A percentile compares a stretch with the other conserved stretches of the same genome.
Evolutionary conservation across 1,284 basidiomycete species (phyloP).

Genomic region (Ceratobasidium theobromae): DNA sequence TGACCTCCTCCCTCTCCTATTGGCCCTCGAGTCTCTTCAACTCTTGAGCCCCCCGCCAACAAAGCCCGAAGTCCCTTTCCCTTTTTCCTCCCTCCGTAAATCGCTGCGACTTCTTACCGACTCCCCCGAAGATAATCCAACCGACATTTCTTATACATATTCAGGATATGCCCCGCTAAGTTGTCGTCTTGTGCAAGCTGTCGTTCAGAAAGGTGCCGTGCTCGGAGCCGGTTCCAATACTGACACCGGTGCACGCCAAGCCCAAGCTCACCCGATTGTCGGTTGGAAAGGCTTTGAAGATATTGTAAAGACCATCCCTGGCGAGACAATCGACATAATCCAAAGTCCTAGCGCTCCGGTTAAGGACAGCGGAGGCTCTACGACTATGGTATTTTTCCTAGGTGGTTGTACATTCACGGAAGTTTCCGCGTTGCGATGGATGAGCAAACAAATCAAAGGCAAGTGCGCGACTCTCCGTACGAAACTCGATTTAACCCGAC

Average conservation of each 20-base stretch:
- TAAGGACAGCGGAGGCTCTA: slow-evolving; percentile 51
- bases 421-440: slow-evolving; percentile 91
- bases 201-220: slow-evolving; percentile 86
- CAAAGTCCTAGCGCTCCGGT: slow-evolving; percentile 47
- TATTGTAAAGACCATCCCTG: slow-evolving; percentile 75
- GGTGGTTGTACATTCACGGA: slow-evolving; percentile 98
- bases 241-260: slow-evolving; percentile 44
- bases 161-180: slow-evolving; percentile 96
- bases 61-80: slow-evolving; percentile 45
- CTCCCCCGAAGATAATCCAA: slow-evolving; percentile 72
- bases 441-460: slow-evolving; percentile 80
- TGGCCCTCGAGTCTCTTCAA: slow-evolving; percentile 73
- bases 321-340: slow-evolving; percentile 79
- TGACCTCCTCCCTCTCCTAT: slow-evolving; percentile 79
- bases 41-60: slow-evolving; percentile 52
- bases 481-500: slow-evolving; percentile 16
- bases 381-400: slow-evolving; percentile 95
- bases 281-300: slow-evolving; percentile 99
- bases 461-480: slow-evolving; percentile 38
- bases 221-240: slow-evolving; percentile 47
- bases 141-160: slow-evolving; percentile 94
- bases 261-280: slow-evolving; percentile 80
- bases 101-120: slow-evolving; percentile 91
- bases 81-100: slow-evolving; percentile 75
- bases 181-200: slow-evolving; percentile 88